Conservation (phyloP, 169 alveolate genomes). For the Plasmodium gaboni region DNA sequence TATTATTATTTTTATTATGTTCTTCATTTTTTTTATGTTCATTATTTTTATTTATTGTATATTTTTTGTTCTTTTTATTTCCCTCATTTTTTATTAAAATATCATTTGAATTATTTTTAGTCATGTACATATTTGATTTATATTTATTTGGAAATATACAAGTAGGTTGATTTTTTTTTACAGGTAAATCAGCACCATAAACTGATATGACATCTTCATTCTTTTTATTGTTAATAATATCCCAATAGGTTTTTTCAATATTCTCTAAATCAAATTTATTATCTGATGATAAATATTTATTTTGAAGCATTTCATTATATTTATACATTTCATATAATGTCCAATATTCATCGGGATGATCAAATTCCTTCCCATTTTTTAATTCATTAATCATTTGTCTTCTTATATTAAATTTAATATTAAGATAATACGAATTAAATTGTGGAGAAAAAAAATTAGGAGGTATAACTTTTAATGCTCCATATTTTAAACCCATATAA, state of each 20-base stretch:
- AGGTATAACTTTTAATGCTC: constrained; percentile 88
- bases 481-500: constrained; percentile 83
- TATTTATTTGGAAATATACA: constrained; percentile 31
- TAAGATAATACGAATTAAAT: constrained; percentile 80
- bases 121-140: not conserved
- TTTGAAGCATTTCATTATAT: constrained; percentile 44
- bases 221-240: constrained; percentile 75
- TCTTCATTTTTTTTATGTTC: not conserved
- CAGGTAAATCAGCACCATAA: constrained; percentile 85
- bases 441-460: constrained; percentile 85
- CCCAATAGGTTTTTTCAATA: constrained; percentile 82
- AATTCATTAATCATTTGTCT: constrained; percentile 84
- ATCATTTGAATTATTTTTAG: too few relatives aligned
- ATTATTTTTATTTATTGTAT: not conserved
- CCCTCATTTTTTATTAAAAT: too few relatives aligned
- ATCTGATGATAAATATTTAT: not conserved
- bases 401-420: constrained; percentile 85
- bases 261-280: constrained; percentile 10
- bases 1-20: not conserved
- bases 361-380: constrained; percentile 81
- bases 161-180: constrained; percentile 74
- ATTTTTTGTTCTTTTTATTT: not conserved
- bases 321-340: constrained; percentile 50
- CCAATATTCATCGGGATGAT: constrained; percentile 53
- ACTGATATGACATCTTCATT: constrained; percentile 67